Evolutionary conservation across 2,329 filamentous ascomycete genomes (phyloP).

Genomic region (Colletotrichum eremochloae): DNA sequence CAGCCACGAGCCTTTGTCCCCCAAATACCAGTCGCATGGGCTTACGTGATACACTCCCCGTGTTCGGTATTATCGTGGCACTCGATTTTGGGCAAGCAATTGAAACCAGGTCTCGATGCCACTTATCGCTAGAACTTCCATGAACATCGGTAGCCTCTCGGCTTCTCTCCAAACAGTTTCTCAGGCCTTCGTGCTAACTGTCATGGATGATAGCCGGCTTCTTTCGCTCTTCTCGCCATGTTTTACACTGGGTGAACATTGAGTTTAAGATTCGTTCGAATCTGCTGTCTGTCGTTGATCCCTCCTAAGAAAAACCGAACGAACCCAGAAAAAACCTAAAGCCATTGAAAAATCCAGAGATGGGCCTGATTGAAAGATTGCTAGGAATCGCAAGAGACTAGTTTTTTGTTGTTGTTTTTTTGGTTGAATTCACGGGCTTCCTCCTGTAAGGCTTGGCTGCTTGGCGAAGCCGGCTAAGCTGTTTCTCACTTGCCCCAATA

Average conservation of each 20-base stretch:
- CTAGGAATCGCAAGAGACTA: background rate
- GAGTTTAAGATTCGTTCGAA: background rate
- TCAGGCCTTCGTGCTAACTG: background rate
- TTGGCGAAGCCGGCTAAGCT: background rate
- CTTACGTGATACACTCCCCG: too few species aligned
- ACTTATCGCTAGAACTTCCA: too few species aligned
- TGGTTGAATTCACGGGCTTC: background rate
- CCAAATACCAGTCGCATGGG: too few species aligned
- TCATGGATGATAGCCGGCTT: background rate
- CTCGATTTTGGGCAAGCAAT: too few species aligned
- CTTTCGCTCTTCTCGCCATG: background rate
- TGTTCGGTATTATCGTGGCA: too few species aligned
- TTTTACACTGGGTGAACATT: background rate
- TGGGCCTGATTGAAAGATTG: background rate
- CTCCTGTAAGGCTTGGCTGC: conserved; percentile 4
- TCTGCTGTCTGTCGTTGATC: background rate
- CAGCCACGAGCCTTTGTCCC: too few species aligned
- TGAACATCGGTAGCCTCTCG: too few species aligned
- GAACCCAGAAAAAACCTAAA: too few species aligned
- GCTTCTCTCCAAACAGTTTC: background rate
- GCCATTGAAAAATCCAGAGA: background rate
- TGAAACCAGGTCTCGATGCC: too few species aligned
- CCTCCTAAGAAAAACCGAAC: too few species aligned
- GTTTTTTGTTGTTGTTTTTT: background rate
- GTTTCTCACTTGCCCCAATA: background rate